A percentile compares a stretch with the other conserved stretches of the same genome.
Evolutionary conservation across 2,329 filamentous ascomycete species (phyloP).

Genomic region (Arthrobotrys iridis): DNA sequence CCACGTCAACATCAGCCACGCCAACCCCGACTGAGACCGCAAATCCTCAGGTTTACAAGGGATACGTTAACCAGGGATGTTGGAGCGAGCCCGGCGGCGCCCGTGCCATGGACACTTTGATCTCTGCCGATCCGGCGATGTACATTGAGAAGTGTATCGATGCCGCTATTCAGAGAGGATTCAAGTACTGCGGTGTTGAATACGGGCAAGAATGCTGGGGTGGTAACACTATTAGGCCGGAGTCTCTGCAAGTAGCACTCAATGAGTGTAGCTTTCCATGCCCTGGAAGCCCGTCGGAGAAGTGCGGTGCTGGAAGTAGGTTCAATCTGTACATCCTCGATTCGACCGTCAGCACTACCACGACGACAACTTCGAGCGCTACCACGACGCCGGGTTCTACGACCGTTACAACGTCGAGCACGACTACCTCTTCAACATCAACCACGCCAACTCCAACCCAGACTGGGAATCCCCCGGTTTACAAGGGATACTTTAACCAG

Average conservation of each 20-base stretch:
- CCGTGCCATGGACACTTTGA: neutral
- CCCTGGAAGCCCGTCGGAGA: conserved; percentile 61
- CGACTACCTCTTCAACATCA: conserved; percentile 4
- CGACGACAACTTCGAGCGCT: too few relatives aligned
- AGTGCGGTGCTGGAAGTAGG: conserved; percentile 63
- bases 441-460: conserved; percentile 2
- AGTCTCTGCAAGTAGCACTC: conserved; percentile 29
- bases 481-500: conserved; percentile 6
- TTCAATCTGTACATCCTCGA: conserved; percentile 59
- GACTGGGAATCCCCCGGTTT: conserved; percentile 8
- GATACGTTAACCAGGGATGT: conserved; percentile 35
- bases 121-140: conserved; percentile 24
- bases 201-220: conserved; percentile 54
- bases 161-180: conserved; percentile 52
- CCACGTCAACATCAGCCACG: conserved; percentile 13
- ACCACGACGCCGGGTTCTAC: conserved; percentile 56
- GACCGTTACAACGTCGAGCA: conserved; percentile 57
- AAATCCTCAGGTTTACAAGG: conserved; percentile 34
- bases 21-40: neutral
- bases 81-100: neutral
- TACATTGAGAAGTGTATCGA: conserved; percentile 50
- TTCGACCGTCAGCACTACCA: conserved; percentile 9
- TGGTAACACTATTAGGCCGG: conserved; percentile 57
- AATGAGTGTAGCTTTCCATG: conserved; percentile 58
- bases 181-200: conserved; percentile 60